phyloP scores from a whole-genome alignment of 139 green algal species.

The Closterium sp. region DNA sequence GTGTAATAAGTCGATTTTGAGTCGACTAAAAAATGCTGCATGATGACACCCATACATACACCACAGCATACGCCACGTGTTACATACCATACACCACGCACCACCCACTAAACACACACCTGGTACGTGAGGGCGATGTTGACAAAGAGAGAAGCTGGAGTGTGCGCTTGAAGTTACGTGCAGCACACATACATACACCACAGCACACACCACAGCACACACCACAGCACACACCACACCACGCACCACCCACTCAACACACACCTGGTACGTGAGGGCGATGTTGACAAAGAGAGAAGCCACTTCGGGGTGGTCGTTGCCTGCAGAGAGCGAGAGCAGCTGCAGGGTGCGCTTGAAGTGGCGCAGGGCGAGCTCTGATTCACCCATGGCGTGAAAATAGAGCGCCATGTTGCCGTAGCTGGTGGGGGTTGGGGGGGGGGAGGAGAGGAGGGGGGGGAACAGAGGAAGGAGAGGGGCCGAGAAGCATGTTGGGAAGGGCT shows the following conservation, averaged over 20 bases:
- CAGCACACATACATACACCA: not conserved
- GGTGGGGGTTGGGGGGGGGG: not conserved
- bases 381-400: constrained; percentile 53
- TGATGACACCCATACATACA: not conserved
- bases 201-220: not conserved
- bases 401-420: constrained; percentile 61
- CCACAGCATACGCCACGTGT: not conserved
- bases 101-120: too few species aligned
- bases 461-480: too few species aligned
- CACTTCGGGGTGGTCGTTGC: constrained; percentile 48
- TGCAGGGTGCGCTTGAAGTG: constrained; percentile 47
- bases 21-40: too few species aligned
- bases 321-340: constrained; percentile 39
- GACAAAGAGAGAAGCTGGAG: too few species aligned
- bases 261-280: constrained; percentile 56
- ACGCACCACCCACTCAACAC: too few species aligned
- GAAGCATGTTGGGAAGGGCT: too few species aligned
- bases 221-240: too few species aligned
- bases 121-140: constrained; percentile 60
- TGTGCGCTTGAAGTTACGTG: too few species aligned
- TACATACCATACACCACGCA: too few species aligned
- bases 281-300: constrained; percentile 59
- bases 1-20: too few species aligned
- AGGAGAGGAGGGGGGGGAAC: not conserved
- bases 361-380: constrained; percentile 28